Evolutionary conservation across 306 rosid species (phyloP).

Genomic region (Prunus mume): DNA sequence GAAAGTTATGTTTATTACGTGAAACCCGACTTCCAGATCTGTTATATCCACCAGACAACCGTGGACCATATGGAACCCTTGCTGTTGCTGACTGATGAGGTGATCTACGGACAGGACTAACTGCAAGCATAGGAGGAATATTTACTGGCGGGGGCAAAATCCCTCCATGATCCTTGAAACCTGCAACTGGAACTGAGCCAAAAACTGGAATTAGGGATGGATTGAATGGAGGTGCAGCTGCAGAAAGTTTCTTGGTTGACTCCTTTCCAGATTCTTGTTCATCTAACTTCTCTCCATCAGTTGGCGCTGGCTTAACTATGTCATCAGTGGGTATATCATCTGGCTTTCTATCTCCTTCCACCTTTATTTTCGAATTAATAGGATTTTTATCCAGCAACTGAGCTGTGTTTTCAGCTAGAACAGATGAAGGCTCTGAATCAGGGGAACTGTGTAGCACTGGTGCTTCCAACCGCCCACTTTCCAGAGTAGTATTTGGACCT

Average conservation of each 20-base stretch:
- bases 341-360: slow-evolving; percentile 34
- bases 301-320: slow-evolving; percentile 24
- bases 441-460: slow-evolving; percentile 30
- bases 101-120: slow-evolving; percentile 79
- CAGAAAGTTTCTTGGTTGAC: slow-evolving; percentile 88
- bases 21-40: slow-evolving; percentile 78
- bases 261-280: slow-evolving; percentile 77
- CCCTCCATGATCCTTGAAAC: slow-evolving; percentile 80
- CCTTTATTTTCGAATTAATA: slow-evolving; percentile 22
- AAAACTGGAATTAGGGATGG: slow-evolving; percentile 78
- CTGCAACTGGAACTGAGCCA: slow-evolving; percentile 77
- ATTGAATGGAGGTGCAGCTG: slow-evolving; percentile 94
- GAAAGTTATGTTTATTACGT: slow-evolving; percentile 56
- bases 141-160: slow-evolving; percentile 93
- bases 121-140: slow-evolving; percentile 77
- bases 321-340: slow-evolving; percentile 28
- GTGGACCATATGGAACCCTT: slow-evolving; percentile 94
- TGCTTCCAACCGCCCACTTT: slow-evolving; percentile 31
- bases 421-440: slow-evolving; percentile 23
- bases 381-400: slow-evolving; percentile 28
- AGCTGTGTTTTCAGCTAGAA: slow-evolving; percentile 33
- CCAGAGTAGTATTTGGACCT: slow-evolving; percentile 4
- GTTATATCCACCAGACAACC: slow-evolving; percentile 84
- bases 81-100: slow-evolving; percentile 97
- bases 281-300: slow-evolving; percentile 68